Evolutionary conservation across 2,329 filamentous ascomycete species (phyloP).

Genomic region (Tetracladium maxilliforme): DNA sequence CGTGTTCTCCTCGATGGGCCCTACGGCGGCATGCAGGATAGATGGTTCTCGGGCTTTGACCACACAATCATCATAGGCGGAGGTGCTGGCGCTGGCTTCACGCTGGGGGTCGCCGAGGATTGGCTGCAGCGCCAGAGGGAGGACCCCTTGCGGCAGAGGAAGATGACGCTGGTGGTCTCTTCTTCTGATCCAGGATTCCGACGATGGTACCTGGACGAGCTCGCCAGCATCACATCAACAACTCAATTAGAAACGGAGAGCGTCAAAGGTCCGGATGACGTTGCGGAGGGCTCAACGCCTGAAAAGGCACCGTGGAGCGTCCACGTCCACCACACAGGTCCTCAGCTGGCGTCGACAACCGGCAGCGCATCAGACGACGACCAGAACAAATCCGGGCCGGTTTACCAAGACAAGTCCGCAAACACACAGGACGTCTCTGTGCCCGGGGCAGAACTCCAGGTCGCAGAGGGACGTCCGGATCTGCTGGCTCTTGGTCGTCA

Average conservation of each 20-base stretch:
- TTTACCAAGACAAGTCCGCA: conserved; percentile 2
- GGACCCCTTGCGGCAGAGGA: background rate
- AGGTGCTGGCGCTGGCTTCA: conserved; percentile 39
- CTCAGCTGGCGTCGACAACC: conserved; percentile 7
- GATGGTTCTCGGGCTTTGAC: conserved; percentile 22
- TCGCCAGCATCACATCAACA: conserved; percentile 6
- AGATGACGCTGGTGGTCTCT: conserved; percentile 1
- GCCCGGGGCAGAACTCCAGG: conserved; percentile 4
- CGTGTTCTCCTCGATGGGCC: conserved; percentile 40
- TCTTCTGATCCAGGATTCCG: conserved; percentile 1
- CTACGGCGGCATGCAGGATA: conserved; percentile 33
- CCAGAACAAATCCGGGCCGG: conserved; percentile 4
- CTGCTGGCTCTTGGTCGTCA: conserved; percentile 11
- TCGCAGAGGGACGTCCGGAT: conserved; percentile 17
- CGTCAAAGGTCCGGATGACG: too few species aligned
- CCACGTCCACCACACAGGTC: too few species aligned
- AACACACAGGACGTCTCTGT: conserved; percentile 5
- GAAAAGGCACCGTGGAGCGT: too few species aligned
- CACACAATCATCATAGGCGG: conserved; percentile 32
- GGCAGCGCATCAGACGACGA: conserved; percentile 13
- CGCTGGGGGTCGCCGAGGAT: conserved; percentile 30
- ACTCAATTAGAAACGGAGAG: too few species aligned
- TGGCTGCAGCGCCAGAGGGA: conserved; percentile 8
- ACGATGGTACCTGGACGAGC: conserved; percentile 2
- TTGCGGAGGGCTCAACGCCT: too few species aligned